phyloP scores from a whole-genome alignment of 129 eudicot genomes.

The Pseudognaphalium luteoalbum region DNA sequence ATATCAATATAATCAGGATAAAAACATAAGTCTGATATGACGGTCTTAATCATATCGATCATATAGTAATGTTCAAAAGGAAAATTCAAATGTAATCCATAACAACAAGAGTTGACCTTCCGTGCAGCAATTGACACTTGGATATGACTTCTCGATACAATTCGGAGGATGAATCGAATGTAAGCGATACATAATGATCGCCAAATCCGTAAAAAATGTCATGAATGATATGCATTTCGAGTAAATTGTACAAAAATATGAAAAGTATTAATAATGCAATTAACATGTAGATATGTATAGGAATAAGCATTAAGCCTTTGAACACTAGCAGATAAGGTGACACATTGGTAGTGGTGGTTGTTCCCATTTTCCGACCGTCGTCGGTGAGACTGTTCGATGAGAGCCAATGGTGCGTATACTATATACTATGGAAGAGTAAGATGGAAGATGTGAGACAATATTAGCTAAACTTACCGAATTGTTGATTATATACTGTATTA shows the following conservation, averaged over 20 bases:
- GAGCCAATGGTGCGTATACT: too few relatives aligned
- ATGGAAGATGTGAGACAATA: too few relatives aligned
- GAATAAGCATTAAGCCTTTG: slow-evolving; percentile 45
- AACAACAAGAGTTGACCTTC: slow-evolving; percentile 44
- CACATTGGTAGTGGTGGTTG: not conserved
- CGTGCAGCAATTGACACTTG: slow-evolving; percentile 69
- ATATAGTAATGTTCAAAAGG: too few relatives aligned
- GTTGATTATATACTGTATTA: too few relatives aligned
- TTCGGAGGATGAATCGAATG: slow-evolving; percentile 48
- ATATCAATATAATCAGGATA: too few relatives aligned
- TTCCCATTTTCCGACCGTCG: slow-evolving; percentile 7
- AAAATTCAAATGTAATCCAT: too few relatives aligned
- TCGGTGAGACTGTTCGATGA: too few relatives aligned
- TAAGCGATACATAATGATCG: slow-evolving; percentile 56
- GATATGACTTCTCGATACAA: slow-evolving; percentile 64
- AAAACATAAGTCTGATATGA: too few relatives aligned
- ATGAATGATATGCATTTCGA: slow-evolving; percentile 57
- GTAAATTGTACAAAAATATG: slow-evolving; percentile 49
- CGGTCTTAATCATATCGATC: too few relatives aligned
- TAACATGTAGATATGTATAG: slow-evolving; percentile 51
- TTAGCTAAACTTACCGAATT: too few relatives aligned
- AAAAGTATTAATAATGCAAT: slow-evolving; percentile 19
- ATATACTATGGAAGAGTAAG: too few relatives aligned
- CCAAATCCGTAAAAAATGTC: slow-evolving; percentile 61
- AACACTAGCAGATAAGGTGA: slow-evolving; percentile 57